Evolutionary conservation across 2,329 filamentous ascomycete genomes (phyloP), one percentile per base, ranked within the genome.

Genomic region (Triangularia verruculosa): DNA sequence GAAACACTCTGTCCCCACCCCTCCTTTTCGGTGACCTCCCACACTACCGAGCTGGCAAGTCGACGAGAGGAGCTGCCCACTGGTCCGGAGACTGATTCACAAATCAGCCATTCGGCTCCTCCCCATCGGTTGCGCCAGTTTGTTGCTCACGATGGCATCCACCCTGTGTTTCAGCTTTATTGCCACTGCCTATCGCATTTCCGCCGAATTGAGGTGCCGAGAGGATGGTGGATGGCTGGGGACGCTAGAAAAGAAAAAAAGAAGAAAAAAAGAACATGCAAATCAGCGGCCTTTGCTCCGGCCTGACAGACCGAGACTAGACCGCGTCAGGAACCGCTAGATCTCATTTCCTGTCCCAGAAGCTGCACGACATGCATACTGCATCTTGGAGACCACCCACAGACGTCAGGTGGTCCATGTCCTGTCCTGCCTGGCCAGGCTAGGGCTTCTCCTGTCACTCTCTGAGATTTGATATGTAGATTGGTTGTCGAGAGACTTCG

Each of bases 1-100:
- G 63, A 67, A 59, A 59, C 24, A 59, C 34, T 13, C 1, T 5
- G 13, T n/a, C 61, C 63, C 60, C 51, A 58, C 47, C 60, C 63
- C 53, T 57, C 53, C 51, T 57, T 39, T 54, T 27, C 59, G 51
- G 34, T 39, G 34, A 54, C 25, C 56, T 64, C 59, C 61, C 64
- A 47, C 64, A 52, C 53, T 57, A 64, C 24, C 32, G 53, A 54
- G 57, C n/a, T n/a, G 57, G 61, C 47, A 24, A 47, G 17, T 30
- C 52, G 47, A 34, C 55, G 17, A 13, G 27, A 22, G 39, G 55
- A 57, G 55, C n/a, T 57, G 30, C 30, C 47, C 39, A 20, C 11
- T 47, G 39, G 39, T 58, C 39, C 22, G 47, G 25, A 58, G 9
- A 15, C 20, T 24, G 30, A 20, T n/a, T 24, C 30, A 28, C 4